phyloP scores from a whole-genome alignment of 164 flowering plant species.

The Akebia trifoliata region DNA sequence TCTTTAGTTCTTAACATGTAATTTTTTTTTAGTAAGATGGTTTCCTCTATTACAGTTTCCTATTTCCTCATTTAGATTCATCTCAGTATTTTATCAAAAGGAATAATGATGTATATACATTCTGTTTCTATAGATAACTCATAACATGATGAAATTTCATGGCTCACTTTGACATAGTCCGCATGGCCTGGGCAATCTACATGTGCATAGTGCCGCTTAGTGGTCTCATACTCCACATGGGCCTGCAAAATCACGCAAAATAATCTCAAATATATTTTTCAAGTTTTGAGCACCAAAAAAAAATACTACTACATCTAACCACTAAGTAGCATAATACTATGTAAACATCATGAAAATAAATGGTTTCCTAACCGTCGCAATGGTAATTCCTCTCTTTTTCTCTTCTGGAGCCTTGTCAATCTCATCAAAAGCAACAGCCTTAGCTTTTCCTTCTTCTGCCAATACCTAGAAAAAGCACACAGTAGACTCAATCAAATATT shows the following conservation, averaged over 20 bases:
- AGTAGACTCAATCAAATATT: not conserved
- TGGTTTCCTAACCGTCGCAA: constrained; percentile 64
- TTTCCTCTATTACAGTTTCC: no score
- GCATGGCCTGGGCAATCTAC: constrained; percentile 99
- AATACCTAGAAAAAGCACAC: constrained; percentile 49
- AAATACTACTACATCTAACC: not conserved
- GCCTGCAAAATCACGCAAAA: constrained; percentile 47
- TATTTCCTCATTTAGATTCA: no score
- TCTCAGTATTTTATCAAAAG: no score
- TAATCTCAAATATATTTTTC: not conserved
- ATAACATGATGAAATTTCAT: not conserved
- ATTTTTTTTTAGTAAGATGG: no score
- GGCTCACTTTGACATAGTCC: constrained; percentile 88
- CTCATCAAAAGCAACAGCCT: constrained; percentile 93
- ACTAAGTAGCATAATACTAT: not conserved
- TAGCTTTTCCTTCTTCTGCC: constrained; percentile 93
- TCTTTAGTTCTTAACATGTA: no score
- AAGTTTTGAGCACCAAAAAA: not conserved
- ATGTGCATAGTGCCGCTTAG: constrained; percentile 92
- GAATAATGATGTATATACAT: not conserved
- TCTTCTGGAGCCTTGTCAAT: constrained; percentile 99
- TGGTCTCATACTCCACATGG: constrained; percentile 97
- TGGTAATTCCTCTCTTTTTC: constrained; percentile 96
- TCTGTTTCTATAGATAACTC: not conserved
- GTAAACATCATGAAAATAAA: constrained; percentile 8